Conservation (phyloP, 371 early-diverging fungal species). For the Mortierella sp. region DNA sequence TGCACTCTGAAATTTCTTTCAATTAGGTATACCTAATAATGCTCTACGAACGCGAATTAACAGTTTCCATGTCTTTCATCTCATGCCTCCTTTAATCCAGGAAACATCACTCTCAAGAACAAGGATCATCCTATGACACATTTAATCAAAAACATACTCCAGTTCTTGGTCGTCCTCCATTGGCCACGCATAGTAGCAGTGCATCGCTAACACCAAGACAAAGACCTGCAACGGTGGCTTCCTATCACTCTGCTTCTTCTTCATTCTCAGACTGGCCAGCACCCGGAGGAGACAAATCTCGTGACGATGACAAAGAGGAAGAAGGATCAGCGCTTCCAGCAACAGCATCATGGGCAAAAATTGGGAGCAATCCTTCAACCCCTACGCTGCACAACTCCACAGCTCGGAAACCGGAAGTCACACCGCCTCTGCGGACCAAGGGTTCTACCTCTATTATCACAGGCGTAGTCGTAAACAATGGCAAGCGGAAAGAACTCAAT, state of each 20-base stretch:
- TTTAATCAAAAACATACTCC: constrained; percentile 26
- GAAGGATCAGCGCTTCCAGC: constrained; percentile 69
- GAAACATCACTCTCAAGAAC: constrained; percentile 71
- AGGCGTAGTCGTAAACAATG: constrained; percentile 55
- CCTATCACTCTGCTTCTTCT: constrained; percentile 50
- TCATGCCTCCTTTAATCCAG: constrained; percentile 28
- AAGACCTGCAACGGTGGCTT: constrained; percentile 55
- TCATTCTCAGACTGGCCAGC: constrained; percentile 57
- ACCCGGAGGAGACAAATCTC: constrained; percentile 49
- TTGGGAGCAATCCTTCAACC: constrained; percentile 64
- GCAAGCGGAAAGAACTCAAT: constrained; percentile 34
- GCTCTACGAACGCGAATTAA: background rate
- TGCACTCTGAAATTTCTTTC: background rate
- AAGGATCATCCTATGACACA: constrained; percentile 49
- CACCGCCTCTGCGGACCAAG: constrained; percentile 48
- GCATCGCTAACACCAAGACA: constrained; percentile 26
- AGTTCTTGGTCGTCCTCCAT: constrained; percentile 24
- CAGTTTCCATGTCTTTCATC: background rate
- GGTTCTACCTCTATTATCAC: constrained; percentile 62
- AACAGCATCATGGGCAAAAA: constrained; percentile 76
- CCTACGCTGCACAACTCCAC: constrained; percentile 57
- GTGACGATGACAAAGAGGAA: constrained; percentile 25
- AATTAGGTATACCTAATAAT: background rate
- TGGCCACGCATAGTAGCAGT: constrained; percentile 26
- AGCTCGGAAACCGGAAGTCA: constrained; percentile 10